Base-by-base conservation (phyloP, 805 yeast genomes). In the Torulaspora indica region DNA sequence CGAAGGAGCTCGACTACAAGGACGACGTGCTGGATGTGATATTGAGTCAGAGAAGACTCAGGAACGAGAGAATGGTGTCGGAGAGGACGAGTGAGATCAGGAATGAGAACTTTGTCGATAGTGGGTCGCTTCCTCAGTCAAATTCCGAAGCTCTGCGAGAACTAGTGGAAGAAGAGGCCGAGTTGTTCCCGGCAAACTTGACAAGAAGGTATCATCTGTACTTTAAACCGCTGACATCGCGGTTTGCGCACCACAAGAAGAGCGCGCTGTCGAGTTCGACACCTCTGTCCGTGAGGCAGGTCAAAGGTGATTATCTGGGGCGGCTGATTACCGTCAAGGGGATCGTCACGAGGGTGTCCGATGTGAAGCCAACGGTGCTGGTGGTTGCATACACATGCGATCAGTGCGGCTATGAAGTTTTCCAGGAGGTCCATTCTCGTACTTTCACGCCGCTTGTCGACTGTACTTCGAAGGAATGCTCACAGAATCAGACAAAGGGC, bases 311-410 rank as follows among this genome's bases (percentile, higher is more conserved):
- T 30, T 81, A 78, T 52, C 74, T 93, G 40, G 99, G 99, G 38
- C 81, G 84, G 56, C 76, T 86, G 49, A 85, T 93, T 57, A 90
- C 96, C 0, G 85, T 90, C 3, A 74, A 96, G 51, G 99, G 98
- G 45, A 90, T 93, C 53, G 88, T 91, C 40, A 93, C 98, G 7
- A 75, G 98, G 53, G 96, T 90, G 4, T 83, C 95, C 2, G 99
- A 93, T 64, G 98, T 93, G 35, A 91, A 90, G 65, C 99, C 99
- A 3, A 74, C 87, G 5, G 86, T 93, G 6, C 72, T 78, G 48
- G 97, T 93, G 42, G 88, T 84, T 56, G 98, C 98, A 1, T 95
- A 91, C 63, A 87, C 98, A 5, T 93, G 99, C 70, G 98, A 93
- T 63, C 85, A 85, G 57, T 93, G 99, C 73, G 99, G 98, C 38